phyloP scores from a whole-genome alignment of 805 yeast species.

The Lipomyces mesembrius region DNA sequence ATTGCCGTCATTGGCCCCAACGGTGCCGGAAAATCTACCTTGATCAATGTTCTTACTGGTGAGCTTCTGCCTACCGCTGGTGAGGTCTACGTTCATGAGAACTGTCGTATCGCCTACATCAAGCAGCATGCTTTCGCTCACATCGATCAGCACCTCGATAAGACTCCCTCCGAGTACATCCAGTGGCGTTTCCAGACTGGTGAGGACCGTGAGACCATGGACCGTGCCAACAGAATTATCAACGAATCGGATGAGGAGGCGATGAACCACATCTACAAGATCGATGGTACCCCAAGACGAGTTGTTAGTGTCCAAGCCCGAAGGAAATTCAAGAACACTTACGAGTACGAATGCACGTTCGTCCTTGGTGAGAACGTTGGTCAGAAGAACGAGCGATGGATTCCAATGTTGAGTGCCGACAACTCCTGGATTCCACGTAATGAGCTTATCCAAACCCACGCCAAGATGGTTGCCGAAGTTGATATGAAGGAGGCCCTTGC shows the following conservation, averaged over 20 bases:
- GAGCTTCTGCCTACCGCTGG: constrained; percentile 97
- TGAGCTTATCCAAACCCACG: constrained; percentile 94
- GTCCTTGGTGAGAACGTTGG: constrained; percentile 97
- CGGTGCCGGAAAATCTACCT: constrained; percentile 99
- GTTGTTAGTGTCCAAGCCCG: constrained; percentile 91
- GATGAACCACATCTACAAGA: constrained; percentile 99
- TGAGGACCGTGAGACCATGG: constrained; percentile 99
- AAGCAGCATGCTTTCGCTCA: constrained; percentile 99
- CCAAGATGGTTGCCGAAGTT: constrained; percentile 99
- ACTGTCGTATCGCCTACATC: constrained; percentile 99
- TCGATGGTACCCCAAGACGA: constrained; percentile 99
- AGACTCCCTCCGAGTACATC: constrained; percentile 99
- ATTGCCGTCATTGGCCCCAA: constrained; percentile 99
- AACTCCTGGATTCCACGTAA: constrained; percentile 99
- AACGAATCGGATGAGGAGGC: constrained; percentile 96
- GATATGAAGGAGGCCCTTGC: constrained; percentile 99
- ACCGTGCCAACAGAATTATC: constrained; percentile 98
- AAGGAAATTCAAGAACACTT: constrained; percentile 99
- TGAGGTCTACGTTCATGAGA: constrained; percentile 99
- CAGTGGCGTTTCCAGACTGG: constrained; percentile 99
- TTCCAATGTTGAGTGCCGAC: constrained; percentile 99
- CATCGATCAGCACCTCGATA: constrained; percentile 97
- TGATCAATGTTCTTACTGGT: constrained; percentile 98
- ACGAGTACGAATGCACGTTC: constrained; percentile 99
- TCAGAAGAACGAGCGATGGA: constrained; percentile 99